Evolutionary conservation across 805 yeast genomes (phyloP).

Genomic region (Komagataella pseudopastoris): DNA sequence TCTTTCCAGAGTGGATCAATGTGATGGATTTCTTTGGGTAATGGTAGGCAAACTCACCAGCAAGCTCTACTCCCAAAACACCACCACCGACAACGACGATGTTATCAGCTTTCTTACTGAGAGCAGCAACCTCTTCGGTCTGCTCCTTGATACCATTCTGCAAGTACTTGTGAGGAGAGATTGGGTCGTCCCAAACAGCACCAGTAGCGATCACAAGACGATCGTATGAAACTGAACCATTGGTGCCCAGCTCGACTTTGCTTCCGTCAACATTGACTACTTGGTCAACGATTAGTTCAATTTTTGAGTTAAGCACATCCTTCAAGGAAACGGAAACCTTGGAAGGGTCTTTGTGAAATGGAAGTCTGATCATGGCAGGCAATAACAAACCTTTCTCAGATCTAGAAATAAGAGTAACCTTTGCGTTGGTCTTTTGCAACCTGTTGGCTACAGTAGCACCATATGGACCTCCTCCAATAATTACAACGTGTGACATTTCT

Average conservation of each 20-base stretch:
- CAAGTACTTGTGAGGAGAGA: slow-evolving; percentile 2
- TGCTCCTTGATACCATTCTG: slow-evolving; percentile 3
- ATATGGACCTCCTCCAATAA: slow-evolving; percentile 7
- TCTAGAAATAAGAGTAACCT: slow-evolving; percentile 7
- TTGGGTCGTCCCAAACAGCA: slow-evolving; percentile 14
- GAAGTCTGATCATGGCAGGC: slow-evolving; percentile 7
- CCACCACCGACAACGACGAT: slow-evolving; percentile 21
- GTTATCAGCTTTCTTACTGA: slow-evolving; percentile 10
- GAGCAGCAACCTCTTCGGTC: slow-evolving; percentile 5
- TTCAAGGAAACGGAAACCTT: slow-evolving; percentile 6
- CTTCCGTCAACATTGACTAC: slow-evolving; percentile 8
- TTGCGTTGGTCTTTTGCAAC: neutral
- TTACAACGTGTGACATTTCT: neutral
- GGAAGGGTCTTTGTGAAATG: slow-evolving; percentile 4
- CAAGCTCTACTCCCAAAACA: slow-evolving; percentile 15
- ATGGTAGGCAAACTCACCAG: slow-evolving; percentile 16
- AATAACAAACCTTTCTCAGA: slow-evolving; percentile 4
- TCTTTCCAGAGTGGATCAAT: slow-evolving; percentile 10
- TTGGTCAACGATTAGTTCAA: slow-evolving; percentile 11
- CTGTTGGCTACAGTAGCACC: slow-evolving; percentile 4
- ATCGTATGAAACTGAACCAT: slow-evolving; percentile 9
- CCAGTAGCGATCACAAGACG: slow-evolving; percentile 18
- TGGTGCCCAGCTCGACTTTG: slow-evolving; percentile 5
- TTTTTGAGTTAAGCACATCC: slow-evolving; percentile 7
- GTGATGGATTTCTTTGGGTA: slow-evolving; percentile 12